Conservation (phyloP, 768 basidiomycete species). For the Mycena leptocephala region DNA sequence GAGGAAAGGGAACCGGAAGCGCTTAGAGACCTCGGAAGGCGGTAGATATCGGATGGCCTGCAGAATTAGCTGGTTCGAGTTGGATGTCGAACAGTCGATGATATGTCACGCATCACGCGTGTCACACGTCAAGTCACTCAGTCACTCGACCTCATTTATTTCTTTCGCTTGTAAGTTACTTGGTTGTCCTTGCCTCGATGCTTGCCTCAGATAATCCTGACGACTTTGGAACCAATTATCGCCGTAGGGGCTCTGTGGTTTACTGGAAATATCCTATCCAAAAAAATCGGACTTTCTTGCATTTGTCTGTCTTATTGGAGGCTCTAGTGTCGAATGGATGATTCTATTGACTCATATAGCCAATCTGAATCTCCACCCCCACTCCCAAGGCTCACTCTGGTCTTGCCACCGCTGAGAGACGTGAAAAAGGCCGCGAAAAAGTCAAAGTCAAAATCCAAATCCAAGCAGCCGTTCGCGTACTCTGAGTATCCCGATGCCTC, state of each 20-base stretch:
- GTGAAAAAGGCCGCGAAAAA: constrained; percentile 30
- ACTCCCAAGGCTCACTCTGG: constrained; percentile 23
- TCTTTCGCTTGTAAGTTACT: not conserved
- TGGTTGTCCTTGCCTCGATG: not conserved
- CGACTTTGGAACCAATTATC: not conserved
- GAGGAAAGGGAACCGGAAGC: too few relatives aligned
- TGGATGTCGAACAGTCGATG: too few relatives aligned
- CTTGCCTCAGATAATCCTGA: not conserved
- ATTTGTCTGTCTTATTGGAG: not conserved
- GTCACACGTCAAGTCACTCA: too few relatives aligned
- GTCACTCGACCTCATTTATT: not conserved
- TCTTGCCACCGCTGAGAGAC: constrained; percentile 29
- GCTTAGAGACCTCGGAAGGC: too few relatives aligned
- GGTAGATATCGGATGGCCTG: too few relatives aligned
- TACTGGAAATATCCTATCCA: not conserved
- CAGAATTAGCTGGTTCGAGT: too few relatives aligned
- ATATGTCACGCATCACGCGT: too few relatives aligned
- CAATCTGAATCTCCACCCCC: constrained; percentile 27
- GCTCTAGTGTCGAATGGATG: constrained; percentile 17
- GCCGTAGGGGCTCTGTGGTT: not conserved
- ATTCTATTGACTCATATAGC: constrained; percentile 25
- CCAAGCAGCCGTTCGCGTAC: constrained; percentile 31
- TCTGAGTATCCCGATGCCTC: constrained; percentile 47
- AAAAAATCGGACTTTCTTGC: not conserved
- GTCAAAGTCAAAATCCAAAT: constrained; percentile 34